These are phyloP conservation scores for Schizophyllum commune DNA, from an alignment of 1,284 basidiomycete species.

Conservation along the genomic window DNA sequence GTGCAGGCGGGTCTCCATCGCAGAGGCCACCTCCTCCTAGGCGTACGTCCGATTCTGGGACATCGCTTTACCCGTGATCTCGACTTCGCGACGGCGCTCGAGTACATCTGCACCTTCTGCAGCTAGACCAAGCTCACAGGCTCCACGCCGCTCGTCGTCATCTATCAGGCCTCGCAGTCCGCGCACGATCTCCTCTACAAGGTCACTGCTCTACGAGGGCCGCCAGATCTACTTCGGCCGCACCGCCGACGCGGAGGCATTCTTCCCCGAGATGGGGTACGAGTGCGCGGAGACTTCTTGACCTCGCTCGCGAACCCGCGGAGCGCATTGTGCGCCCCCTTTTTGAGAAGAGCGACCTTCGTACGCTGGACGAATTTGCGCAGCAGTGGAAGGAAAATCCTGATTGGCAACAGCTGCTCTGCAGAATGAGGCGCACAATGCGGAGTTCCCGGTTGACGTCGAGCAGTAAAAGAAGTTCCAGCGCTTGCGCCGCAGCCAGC, in stretches of 20 bases:
- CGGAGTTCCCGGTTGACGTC: slow-evolving; percentile 14
- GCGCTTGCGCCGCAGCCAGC: slow-evolving; percentile 7
- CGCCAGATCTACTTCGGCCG: too few relatives aligned
- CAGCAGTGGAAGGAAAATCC: slow-evolving; percentile 25
- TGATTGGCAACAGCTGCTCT: slow-evolving; percentile 19
- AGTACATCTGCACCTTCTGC: slow-evolving; percentile 55
- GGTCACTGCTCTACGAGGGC: slow-evolving; percentile 63
- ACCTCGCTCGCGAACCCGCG: slow-evolving; percentile 51
- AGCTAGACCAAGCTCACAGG: slow-evolving; percentile 48
- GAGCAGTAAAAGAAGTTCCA: slow-evolving; percentile 8
- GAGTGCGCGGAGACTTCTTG: slow-evolving; percentile 54
- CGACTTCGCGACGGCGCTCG: slow-evolving; percentile 64
- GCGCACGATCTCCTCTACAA: slow-evolving; percentile 58
- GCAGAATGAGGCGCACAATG: slow-evolving; percentile 30
- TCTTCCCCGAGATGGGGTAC: slow-evolving; percentile 68
- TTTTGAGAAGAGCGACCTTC: slow-evolving; percentile 37
- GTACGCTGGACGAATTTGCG: slow-evolving; percentile 49
- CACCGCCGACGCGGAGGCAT: slow-evolving; percentile 47
- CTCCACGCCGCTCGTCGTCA: slow-evolving; percentile 52
- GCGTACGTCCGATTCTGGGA: slow-evolving; percentile 13
- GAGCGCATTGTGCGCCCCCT: slow-evolving; percentile 44
- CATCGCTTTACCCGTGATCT: slow-evolving; percentile 52
- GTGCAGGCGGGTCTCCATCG: slow-evolving; percentile 49
- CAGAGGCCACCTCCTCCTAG: slow-evolving; percentile 12
- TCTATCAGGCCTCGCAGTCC: slow-evolving; percentile 62